Evolutionary conservation across 768 basidiomycete species (phyloP), one percentile per base, ranked within the genome.

Genomic region (Boletus insuetus): DNA sequence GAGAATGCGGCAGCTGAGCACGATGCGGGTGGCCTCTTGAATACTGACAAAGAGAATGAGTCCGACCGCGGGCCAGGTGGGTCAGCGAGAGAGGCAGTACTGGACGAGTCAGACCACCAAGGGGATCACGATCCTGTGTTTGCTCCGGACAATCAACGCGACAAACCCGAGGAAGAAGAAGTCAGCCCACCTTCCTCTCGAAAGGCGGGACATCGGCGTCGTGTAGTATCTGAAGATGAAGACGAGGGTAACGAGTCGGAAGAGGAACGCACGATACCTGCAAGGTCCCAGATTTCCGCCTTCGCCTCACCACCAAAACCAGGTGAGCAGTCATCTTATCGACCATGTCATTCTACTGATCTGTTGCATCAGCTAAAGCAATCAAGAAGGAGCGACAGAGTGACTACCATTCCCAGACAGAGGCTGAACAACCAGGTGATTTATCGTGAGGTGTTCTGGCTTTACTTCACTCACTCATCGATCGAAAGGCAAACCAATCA

Each of bases 401-500:
- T 14, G 34, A 34, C 34, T 13, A 34, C 34, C 34, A 14, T 35
- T 35, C 34, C 13, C 34, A 35, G 14, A 14, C 38, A 39, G 38
- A 39, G n/a, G 16, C n/a, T 8, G 38, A 39, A 39, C 38, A 39
- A 14, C 8, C 38, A 35, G 46, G 66, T 67, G 48, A 44, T 61
- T 49, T 6, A 20, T 19, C 14, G 8, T 19, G 10, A 6, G 29
- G 50, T 10, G 3, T 19, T 10, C 32, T 1, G 9, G 20, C 10
- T 2, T 13, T 16, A 5, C n/a, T 29, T 42, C 3, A 16, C 34
- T 20, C 20, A 16, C 24, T 55, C 6, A 50, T 37, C 17, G 4
- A 17, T 38, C 8, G n/a, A 38, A 19, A 68, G 65, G 41, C 34
- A 60, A 35, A 3, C 51, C 47, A 4, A 50, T 64, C 40, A 69